Evolutionary conservation across 371 early-diverging fungal species (phyloP).

Genomic region (Circinella umbellata): DNA sequence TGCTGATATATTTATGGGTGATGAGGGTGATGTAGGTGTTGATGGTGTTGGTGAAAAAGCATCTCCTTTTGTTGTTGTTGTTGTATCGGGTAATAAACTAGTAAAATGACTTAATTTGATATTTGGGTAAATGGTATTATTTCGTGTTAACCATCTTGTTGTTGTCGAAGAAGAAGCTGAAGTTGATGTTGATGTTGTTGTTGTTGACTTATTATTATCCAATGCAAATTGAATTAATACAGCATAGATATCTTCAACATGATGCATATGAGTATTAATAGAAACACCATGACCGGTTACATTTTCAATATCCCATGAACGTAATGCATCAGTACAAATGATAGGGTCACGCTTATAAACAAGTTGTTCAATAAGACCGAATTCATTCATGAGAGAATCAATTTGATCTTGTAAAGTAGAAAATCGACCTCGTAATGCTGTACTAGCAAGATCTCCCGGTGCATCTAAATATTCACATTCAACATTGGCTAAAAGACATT

Average conservation of each 20-base stretch:
- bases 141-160: slow-evolving; percentile 33
- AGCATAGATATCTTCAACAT: slow-evolving; percentile 45
- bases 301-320: slow-evolving; percentile 34
- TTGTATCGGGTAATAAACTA: slow-evolving; percentile 32
- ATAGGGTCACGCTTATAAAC: slow-evolving; percentile 19
- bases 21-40: slow-evolving; percentile 20
- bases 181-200: slow-evolving; percentile 13
- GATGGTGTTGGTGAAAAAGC: neutral
- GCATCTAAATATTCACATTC: slow-evolving; percentile 43
- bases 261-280: slow-evolving; percentile 47
- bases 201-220: slow-evolving; percentile 35
- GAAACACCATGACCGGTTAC: slow-evolving; percentile 25
- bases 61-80: neutral
- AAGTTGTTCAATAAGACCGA: slow-evolving; percentile 41
- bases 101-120: slow-evolving; percentile 49
- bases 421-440: slow-evolving; percentile 51
- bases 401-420: slow-evolving; percentile 50
- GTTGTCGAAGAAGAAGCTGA: slow-evolving; percentile 8
- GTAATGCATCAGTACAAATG: slow-evolving; percentile 11
- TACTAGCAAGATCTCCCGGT: slow-evolving; percentile 55
- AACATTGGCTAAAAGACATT: slow-evolving; percentile 39
- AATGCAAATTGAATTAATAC: slow-evolving; percentile 44
- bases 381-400: slow-evolving; percentile 41
- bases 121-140: slow-evolving; percentile 44
- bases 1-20: no score